phyloP scores from a whole-genome alignment of 1,284 basidiomycete genomes.

The Flammula alnicola region DNA sequence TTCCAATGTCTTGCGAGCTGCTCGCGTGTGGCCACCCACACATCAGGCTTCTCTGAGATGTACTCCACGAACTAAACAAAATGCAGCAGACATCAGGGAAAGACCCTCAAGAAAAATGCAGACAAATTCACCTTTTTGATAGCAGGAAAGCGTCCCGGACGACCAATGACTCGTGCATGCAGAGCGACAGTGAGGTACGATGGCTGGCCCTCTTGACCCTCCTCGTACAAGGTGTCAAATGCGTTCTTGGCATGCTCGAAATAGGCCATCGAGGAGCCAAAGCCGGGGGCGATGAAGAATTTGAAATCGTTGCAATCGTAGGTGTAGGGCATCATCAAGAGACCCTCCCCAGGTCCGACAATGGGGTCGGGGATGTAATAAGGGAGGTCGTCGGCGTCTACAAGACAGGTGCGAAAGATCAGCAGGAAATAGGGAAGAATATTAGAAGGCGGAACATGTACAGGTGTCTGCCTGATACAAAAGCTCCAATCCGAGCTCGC shows the following conservation, averaged over 20 bases:
- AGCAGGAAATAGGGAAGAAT: not conserved
- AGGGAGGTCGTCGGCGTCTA: slow-evolving; percentile 22
- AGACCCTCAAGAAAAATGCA: not conserved
- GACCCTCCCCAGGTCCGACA: slow-evolving; percentile 12
- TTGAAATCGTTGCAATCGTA: slow-evolving; percentile 24
- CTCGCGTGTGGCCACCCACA: slow-evolving; percentile 22
- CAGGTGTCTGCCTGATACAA: slow-evolving; percentile 21
- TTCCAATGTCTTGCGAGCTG: slow-evolving; percentile 22
- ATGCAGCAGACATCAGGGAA: not conserved
- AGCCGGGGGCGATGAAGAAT: slow-evolving; percentile 20
- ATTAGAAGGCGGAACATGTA: not conserved
- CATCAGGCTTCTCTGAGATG: slow-evolving; percentile 12
- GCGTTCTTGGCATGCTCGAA: slow-evolving; percentile 21
- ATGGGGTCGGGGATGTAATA: slow-evolving; percentile 22
- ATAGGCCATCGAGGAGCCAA: slow-evolving; percentile 18
- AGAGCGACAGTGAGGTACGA: slow-evolving; percentile 21
- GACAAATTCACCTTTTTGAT: slow-evolving; percentile 16
- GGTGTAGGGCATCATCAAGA: slow-evolving; percentile 20
- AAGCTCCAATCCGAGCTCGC: slow-evolving; percentile 19
- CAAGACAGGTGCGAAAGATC: too few relatives aligned
- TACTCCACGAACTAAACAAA: slow-evolving; percentile 17
- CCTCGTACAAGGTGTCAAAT: slow-evolving; percentile 21
- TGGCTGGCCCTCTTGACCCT: slow-evolving; percentile 17
- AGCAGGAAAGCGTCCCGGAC: slow-evolving; percentile 20
- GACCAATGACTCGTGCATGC: slow-evolving; percentile 18